Evolutionary conservation across 306 rosid species (phyloP), one percentile per base, ranked within the genome.

Genomic region (Sicyos edulis): DNA sequence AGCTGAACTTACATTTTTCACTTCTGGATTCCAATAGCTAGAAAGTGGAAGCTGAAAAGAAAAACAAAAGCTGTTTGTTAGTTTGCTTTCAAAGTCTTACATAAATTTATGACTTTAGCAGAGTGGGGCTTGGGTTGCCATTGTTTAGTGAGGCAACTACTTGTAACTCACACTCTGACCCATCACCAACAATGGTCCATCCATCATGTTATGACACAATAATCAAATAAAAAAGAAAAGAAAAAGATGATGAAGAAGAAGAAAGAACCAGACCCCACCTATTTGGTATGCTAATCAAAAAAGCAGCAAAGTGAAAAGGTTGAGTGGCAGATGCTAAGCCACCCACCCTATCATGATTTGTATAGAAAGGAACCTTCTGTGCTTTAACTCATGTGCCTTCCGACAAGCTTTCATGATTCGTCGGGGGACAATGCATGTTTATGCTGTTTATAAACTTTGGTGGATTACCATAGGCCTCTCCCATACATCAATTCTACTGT

Each of bases 161-260:
- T 47, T 67, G 37, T 20, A 67, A 67, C 17, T 45, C 37, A 32
- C 37, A 32, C 37, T 32, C 5, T 32, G 37, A 32, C 90, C 83
- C 83, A 80, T 82, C 79, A 87, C 88, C 90, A 81, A 83, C 88
- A 86, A 78, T 82, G 82, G 85, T 85, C 78, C 82, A 40, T 82
- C 80, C 82, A 88, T 86, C 83, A 86, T 86, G 87, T 64, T 71
- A 69, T 65, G 79, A 71, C 24, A 52, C 63, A 54, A 34, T n/a
- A 45, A 66, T 66, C 54, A 67, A 65, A 75, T 65, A 6, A 10
- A 19, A 32, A 8, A 1, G 37, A 16, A 56, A 19, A 9, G 11
- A 65, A 10, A 40, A 2, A 32, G 69, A 62, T 15, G 50, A 62
- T 44, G 37, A 32, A 32, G 37, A 61, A 63, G 69, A 63, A 63